These are phyloP conservation scores for Xylaria multiplex DNA, from an alignment of 2,329 filamentous ascomycete species.

Conservation along the genomic window DNA sequence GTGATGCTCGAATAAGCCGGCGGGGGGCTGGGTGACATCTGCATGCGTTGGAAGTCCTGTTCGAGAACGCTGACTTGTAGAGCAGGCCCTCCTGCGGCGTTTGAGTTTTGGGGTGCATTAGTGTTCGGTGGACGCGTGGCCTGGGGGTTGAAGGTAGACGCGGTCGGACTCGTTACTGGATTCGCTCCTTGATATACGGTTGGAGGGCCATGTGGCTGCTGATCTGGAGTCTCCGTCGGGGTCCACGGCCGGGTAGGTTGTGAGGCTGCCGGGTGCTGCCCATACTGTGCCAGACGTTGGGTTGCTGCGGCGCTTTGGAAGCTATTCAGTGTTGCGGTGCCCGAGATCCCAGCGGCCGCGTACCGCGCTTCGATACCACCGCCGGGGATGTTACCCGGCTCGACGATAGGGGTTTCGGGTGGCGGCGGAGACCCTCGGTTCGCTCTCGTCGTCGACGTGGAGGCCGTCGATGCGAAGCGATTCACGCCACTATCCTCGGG, in stretches of 20 bases:
- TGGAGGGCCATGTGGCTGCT: slow-evolving; percentile 87
- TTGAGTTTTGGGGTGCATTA: slow-evolving; percentile 44
- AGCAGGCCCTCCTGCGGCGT: slow-evolving; percentile 44
- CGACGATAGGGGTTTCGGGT: slow-evolving; percentile 87
- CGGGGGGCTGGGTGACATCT: slow-evolving; percentile 82
- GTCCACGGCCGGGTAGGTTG: slow-evolving; percentile 82
- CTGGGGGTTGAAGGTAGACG: slow-evolving; percentile 56
- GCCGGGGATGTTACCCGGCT: slow-evolving; percentile 74
- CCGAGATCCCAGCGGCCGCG: slow-evolving; percentile 89
- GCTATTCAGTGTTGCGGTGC: slow-evolving; percentile 81
- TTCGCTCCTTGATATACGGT: slow-evolving; percentile 90
- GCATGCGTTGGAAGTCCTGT: slow-evolving; percentile 85
- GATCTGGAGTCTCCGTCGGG: slow-evolving; percentile 88
- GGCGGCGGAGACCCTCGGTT: slow-evolving; percentile 93
- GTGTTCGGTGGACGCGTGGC: slow-evolving; percentile 49
- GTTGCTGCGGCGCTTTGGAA: slow-evolving; percentile 84
- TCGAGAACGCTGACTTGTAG: slow-evolving; percentile 78
- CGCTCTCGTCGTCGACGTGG: slow-evolving; percentile 90
- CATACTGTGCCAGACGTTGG: slow-evolving; percentile 83
- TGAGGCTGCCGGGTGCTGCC: slow-evolving; percentile 59
- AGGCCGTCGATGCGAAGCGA: slow-evolving; percentile 82
- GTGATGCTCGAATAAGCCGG: slow-evolving; percentile 92
- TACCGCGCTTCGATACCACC: slow-evolving; percentile 92
- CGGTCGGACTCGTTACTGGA: slow-evolving; percentile 69
- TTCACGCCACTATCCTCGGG: slow-evolving; percentile 64